These are phyloP conservation scores for Tetragonia tetragonoides DNA, from an alignment of 148 eudicot species.

Conservation along the genomic window DNA sequence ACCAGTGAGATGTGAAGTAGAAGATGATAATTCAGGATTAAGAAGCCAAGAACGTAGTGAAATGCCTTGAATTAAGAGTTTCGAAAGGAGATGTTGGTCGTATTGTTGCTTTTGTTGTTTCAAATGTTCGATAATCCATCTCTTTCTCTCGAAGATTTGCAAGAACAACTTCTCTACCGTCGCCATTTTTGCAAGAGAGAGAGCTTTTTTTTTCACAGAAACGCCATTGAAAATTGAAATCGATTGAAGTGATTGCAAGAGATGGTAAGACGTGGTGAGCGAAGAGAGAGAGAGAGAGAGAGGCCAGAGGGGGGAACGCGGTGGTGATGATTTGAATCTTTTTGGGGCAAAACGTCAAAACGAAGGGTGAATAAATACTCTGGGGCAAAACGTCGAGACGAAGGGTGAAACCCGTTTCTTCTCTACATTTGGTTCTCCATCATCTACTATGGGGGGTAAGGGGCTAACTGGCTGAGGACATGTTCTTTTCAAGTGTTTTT, in stretches of 20 bases:
- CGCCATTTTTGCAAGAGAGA: conserved; percentile 32
- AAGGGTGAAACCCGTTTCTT: too few relatives aligned
- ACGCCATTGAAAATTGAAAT: neutral
- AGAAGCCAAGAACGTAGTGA: conserved; percentile 59
- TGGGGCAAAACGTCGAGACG: too few relatives aligned
- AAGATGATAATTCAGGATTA: conserved; percentile 13
- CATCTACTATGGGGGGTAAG: too few relatives aligned
- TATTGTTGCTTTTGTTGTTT: conserved; percentile 59
- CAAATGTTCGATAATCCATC: conserved; percentile 49
- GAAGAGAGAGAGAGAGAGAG: neutral
- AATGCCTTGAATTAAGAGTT: conserved; percentile 62
- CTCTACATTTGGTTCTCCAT: too few relatives aligned
- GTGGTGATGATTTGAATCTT: conserved; percentile 10
- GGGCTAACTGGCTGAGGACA: too few relatives aligned
- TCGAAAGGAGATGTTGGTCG: conserved; percentile 68
- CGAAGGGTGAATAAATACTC: neutral
- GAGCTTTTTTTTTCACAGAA: neutral
- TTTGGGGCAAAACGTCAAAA: neutral
- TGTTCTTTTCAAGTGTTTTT: too few relatives aligned
- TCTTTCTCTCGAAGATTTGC: conserved; percentile 70
- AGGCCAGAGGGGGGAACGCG: neutral
- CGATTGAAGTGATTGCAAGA: neutral
- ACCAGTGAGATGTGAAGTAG: conserved; percentile 50
- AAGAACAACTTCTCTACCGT: conserved; percentile 70
- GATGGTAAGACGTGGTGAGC: conserved; percentile 5